Evolutionary conservation across 179 eudicot species (phyloP).

Genomic region (Amaranthus tricolor): DNA sequence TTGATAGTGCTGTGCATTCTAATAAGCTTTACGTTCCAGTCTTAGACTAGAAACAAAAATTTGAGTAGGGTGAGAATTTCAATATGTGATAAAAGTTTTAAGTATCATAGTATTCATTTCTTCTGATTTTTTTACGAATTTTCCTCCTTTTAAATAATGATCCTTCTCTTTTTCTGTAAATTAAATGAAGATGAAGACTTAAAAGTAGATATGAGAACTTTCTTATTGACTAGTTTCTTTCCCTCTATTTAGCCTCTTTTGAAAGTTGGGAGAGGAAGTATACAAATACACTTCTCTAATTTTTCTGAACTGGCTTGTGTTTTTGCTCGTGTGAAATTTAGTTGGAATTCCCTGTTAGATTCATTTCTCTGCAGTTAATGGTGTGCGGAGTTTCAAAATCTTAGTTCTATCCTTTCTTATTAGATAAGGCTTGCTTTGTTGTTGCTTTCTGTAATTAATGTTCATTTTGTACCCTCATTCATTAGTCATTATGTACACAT

Average conservation of each 20-base stretch:
- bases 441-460: background rate
- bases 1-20: background rate
- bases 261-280: background rate
- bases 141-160: background rate
- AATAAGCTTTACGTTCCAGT: background rate
- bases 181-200: background rate
- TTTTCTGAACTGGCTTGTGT: background rate
- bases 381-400: background rate
- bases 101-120: background rate
- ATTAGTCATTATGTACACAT: background rate
- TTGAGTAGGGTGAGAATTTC: background rate
- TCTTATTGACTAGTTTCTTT: background rate
- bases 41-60: background rate
- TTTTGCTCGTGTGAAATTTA: background rate
- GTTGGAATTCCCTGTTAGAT: background rate
- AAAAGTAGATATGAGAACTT: background rate
- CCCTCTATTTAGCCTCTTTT: background rate
- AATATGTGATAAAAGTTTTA: background rate
- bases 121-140: background rate
- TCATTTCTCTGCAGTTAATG: background rate
- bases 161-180: background rate
- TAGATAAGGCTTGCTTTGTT: background rate
- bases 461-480: background rate
- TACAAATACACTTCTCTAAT: background rate
- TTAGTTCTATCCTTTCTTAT: background rate